phyloP scores from a whole-genome alignment of 192 early-diverging fungal genomes.

The Linnemannia hyalina region DNA sequence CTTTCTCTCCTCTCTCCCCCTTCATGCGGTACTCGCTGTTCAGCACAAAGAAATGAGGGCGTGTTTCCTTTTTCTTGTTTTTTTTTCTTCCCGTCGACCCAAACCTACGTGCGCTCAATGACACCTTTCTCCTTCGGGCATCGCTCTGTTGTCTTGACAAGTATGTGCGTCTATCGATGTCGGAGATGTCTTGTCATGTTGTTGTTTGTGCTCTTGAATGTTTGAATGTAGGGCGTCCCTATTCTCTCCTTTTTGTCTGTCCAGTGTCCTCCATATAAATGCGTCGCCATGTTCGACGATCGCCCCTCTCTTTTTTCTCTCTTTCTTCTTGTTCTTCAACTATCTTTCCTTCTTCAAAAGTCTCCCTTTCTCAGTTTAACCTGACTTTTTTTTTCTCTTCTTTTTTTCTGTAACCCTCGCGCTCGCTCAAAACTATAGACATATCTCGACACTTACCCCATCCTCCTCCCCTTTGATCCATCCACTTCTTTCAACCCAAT shows the following conservation, averaged over 20 bases:
- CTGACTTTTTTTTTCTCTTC: background rate
- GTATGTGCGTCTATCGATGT: background rate
- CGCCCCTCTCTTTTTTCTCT: background rate
- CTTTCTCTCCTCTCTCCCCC: background rate
- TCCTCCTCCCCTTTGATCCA: background rate
- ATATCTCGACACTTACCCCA: background rate
- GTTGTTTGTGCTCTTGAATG: background rate
- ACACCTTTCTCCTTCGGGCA: background rate
- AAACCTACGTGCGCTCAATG: slow-evolving; percentile 1
- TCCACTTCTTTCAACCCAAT: background rate
- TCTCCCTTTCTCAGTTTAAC: slow-evolving; percentile 5
- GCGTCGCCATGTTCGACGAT: background rate
- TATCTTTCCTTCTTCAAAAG: background rate
- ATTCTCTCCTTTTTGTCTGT: background rate
- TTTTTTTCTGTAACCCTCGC: background rate
- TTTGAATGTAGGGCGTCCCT: background rate
- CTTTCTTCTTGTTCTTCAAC: background rate
- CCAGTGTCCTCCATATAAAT: slow-evolving; percentile 11
- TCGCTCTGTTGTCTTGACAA: background rate
- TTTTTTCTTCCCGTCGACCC: background rate
- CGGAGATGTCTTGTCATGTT: background rate
- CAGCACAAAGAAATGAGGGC: background rate
- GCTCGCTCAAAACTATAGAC: background rate
- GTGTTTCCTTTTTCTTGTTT: background rate
- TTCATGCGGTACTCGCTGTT: background rate